Evolutionary conservation across 345 rosid genomes (phyloP).

Genomic region (Gossypium mustelinum): DNA sequence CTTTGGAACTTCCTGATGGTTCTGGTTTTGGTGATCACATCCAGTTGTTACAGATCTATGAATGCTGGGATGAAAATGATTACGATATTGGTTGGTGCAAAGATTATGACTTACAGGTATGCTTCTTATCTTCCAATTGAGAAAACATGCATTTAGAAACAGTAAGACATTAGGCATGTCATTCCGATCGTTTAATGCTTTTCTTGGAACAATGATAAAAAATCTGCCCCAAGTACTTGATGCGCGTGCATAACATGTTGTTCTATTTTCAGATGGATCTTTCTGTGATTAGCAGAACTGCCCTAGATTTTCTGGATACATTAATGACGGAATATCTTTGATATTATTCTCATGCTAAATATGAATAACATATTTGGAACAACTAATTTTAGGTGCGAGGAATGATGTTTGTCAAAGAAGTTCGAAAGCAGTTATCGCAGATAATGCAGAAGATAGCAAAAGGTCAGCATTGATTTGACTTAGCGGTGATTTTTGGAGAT

Average conservation of each 20-base stretch:
- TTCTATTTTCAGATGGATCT: slow-evolving; percentile 7
- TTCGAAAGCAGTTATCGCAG: slow-evolving; percentile 78
- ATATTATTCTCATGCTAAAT: slow-evolving; percentile 9
- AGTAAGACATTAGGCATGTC: background rate
- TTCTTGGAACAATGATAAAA: background rate
- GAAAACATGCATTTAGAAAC: slow-evolving; percentile 8
- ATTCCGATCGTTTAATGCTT: background rate
- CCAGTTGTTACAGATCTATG: slow-evolving; percentile 82
- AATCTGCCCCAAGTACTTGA: background rate
- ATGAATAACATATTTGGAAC: slow-evolving; percentile 1
- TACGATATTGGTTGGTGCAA: slow-evolving; percentile 80
- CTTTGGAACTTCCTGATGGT: slow-evolving; percentile 80
- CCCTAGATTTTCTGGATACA: background rate
- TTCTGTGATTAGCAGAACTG: background rate
- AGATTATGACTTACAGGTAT: slow-evolving; percentile 72
- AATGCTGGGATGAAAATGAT: slow-evolving; percentile 63
- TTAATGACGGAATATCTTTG: background rate
- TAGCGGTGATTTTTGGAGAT: background rate
- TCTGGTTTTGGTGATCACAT: slow-evolving; percentile 94
- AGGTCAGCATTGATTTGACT: slow-evolving; percentile 43
- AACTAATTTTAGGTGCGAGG: slow-evolving; percentile 66
- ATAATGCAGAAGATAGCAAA: slow-evolving; percentile 83
- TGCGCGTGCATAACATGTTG: background rate
- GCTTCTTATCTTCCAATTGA: slow-evolving; percentile 15
- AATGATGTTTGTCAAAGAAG: slow-evolving; percentile 88